Conservation (phyloP, 768 basidiomycete species). For the Dentipellis fragilis region DNA sequence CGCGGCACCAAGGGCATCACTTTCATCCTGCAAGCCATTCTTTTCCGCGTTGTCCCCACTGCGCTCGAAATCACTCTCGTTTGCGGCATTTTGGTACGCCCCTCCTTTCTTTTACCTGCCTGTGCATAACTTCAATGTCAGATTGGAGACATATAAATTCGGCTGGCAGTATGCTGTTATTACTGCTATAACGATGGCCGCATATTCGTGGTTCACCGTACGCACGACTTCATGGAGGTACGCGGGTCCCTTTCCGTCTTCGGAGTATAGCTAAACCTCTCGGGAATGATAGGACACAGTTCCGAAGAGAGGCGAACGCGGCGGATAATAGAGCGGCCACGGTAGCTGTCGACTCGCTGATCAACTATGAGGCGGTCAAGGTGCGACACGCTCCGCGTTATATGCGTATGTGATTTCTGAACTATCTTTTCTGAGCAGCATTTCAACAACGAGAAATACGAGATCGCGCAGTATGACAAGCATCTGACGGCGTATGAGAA, state of each 20-base stretch:
- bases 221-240: conserved; percentile 94
- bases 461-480: conserved; percentile 86
- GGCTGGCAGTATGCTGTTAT: conserved; percentile 96
- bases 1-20: conserved; percentile 99
- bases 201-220: conserved; percentile 97
- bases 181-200: conserved; percentile 72
- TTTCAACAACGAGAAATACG: conserved; percentile 94
- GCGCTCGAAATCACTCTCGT: conserved; percentile 95
- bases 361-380: conserved; percentile 99
- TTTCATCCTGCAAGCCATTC: conserved; percentile 84
- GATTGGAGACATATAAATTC: conserved; percentile 81
- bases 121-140: not conserved
- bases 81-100: conserved; percentile 85
- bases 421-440: conserved; percentile 41
- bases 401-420: not conserved
- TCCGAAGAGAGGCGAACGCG: conserved; percentile 89
- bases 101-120: not conserved
- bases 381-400: conserved; percentile 27
- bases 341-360: conserved; percentile 86
- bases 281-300: conserved; percentile 55
- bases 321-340: conserved; percentile 97
- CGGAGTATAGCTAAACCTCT: not conserved
- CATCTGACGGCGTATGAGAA: conserved; percentile 83
- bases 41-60: conserved; percentile 95
- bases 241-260: conserved; percentile 6